Conservation (phyloP, 2,329 filamentous ascomycete genomes). For the Fonsecaea pedrosoi region DNA sequence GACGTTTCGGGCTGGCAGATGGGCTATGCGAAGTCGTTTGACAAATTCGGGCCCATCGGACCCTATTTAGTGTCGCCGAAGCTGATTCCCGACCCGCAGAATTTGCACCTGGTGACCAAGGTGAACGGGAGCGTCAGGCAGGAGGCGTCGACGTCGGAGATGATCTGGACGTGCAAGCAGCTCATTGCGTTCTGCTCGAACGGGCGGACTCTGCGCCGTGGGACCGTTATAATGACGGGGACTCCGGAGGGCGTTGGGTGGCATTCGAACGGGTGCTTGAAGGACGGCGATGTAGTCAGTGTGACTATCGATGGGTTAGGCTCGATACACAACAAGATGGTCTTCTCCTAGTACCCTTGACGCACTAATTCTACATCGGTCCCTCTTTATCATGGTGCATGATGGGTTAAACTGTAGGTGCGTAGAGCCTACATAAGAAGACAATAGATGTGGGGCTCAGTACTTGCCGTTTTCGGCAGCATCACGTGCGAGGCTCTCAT, state of each 20-base stretch:
- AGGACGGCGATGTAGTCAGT: slow-evolving; percentile 50
- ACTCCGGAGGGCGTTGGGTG: slow-evolving; percentile 54
- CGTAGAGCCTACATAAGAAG: too few species aligned
- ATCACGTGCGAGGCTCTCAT: too few species aligned
- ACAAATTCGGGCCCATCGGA: slow-evolving; percentile 47
- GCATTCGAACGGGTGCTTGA: slow-evolving; percentile 48
- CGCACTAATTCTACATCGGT: too few species aligned
- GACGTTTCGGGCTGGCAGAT: slow-evolving; percentile 56
- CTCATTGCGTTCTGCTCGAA: slow-evolving; percentile 47
- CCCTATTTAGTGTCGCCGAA: slow-evolving; percentile 46
- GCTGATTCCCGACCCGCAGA: slow-evolving; percentile 44
- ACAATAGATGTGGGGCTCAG: too few species aligned
- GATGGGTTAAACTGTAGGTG: too few species aligned
- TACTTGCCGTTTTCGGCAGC: too few species aligned
- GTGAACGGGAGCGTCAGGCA: slow-evolving; percentile 50
- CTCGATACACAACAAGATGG: slow-evolving; percentile 39
- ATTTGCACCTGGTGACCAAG: slow-evolving; percentile 44
- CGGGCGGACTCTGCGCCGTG: slow-evolving; percentile 48
- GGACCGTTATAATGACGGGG: slow-evolving; percentile 51
- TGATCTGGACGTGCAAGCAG: slow-evolving; percentile 49
- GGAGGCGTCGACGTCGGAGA: slow-evolving; percentile 47
- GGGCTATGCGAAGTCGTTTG: slow-evolving; percentile 51
- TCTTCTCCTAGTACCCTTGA: not conserved
- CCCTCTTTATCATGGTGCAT: too few species aligned
- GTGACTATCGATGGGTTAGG: slow-evolving; percentile 57